Conservation (phyloP, 2,329 filamentous ascomycete genomes). For the Hansfordia pulvinata region DNA sequence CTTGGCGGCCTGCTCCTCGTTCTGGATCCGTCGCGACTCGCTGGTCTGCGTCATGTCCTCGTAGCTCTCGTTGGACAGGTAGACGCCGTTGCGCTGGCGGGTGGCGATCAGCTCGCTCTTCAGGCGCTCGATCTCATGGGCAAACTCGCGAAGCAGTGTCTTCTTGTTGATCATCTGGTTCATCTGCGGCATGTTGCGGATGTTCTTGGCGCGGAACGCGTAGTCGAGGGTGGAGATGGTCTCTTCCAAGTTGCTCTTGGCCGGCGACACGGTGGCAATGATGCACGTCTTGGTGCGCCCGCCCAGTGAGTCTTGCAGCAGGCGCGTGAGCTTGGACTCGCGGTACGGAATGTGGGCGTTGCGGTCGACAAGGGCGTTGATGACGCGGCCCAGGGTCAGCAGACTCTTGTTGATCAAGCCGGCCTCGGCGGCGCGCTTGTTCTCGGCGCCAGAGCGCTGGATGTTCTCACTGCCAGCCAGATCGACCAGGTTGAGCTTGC, state of each 20-base stretch:
- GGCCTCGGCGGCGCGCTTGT: slow-evolving; percentile 91
- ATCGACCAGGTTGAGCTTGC: slow-evolving; percentile 94
- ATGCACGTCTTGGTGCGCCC: slow-evolving; percentile 97
- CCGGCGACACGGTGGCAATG: slow-evolving; percentile 89
- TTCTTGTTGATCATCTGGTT: slow-evolving; percentile 91
- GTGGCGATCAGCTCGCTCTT: slow-evolving; percentile 91
- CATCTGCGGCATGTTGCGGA: slow-evolving; percentile 91
- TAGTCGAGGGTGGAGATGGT: slow-evolving; percentile 98
- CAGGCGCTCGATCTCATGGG: slow-evolving; percentile 82
- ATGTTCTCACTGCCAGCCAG: slow-evolving; percentile 97
- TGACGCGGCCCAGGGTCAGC: slow-evolving; percentile 86
- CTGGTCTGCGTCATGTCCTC: slow-evolving; percentile 87
- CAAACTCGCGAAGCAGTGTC: slow-evolving; percentile 80
- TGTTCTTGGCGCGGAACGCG: slow-evolving; percentile 95
- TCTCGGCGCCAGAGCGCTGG: slow-evolving; percentile 89
- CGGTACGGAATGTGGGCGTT: slow-evolving; percentile 79
- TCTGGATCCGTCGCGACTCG: slow-evolving; percentile 81
- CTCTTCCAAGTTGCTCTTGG: slow-evolving; percentile 90
- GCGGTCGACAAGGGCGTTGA: slow-evolving; percentile 90
- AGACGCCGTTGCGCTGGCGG: slow-evolving; percentile 86
- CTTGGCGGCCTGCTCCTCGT: slow-evolving; percentile 83
- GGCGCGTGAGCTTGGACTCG: slow-evolving; percentile 88
- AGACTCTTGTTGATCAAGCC: slow-evolving; percentile 97
- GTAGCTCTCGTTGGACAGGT: slow-evolving; percentile 76
- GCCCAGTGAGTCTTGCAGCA: slow-evolving; percentile 92